Conservation (phyloP, 208 protist genomes). For the Trypanosoma melophagium region DNA sequence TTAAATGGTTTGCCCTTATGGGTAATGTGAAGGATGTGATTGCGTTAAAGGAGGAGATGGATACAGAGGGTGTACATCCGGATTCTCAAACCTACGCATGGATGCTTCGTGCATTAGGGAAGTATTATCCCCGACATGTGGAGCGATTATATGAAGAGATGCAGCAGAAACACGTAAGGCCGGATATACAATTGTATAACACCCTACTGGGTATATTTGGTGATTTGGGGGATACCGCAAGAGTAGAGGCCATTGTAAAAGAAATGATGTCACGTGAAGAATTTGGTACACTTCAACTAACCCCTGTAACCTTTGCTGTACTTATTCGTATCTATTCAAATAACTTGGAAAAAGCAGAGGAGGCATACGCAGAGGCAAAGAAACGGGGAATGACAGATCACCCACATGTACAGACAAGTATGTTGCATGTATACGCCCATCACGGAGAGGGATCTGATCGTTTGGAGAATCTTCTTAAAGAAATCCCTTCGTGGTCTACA, state of each 20-base stretch:
- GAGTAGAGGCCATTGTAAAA: constrained; percentile 48
- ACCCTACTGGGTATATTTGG: constrained; percentile 84
- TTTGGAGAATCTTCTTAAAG: constrained; percentile 53
- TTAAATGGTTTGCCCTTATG: constrained; percentile 89
- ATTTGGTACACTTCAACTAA: constrained; percentile 73
- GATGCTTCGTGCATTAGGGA: constrained; percentile 71
- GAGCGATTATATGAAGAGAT: constrained; percentile 73
- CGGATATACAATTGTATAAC: constrained; percentile 78
- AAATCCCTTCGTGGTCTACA: constrained; percentile 58
- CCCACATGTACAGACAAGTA: constrained; percentile 81
- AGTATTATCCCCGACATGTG: constrained; percentile 85
- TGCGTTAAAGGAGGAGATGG: constrained; percentile 40
- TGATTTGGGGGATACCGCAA: constrained; percentile 51
- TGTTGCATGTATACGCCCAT: constrained; percentile 63
- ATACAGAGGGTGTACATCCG: constrained; percentile 43
- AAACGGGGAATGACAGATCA: constrained; percentile 68
- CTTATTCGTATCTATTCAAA: constrained; percentile 65
- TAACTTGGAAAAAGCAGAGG: constrained; percentile 48
- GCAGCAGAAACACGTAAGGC: constrained; percentile 47
- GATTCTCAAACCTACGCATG: constrained; percentile 83
- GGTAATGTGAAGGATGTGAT: constrained; percentile 86
- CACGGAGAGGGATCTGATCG: constrained; percentile 26
- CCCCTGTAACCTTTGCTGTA: constrained; percentile 72
- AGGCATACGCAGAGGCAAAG: constrained; percentile 62
- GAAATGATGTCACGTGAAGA: constrained; percentile 77